These are phyloP conservation scores for Combretum micranthum DNA, from an alignment of 345 rosid genomes.

Conservation along the genomic window DNA sequence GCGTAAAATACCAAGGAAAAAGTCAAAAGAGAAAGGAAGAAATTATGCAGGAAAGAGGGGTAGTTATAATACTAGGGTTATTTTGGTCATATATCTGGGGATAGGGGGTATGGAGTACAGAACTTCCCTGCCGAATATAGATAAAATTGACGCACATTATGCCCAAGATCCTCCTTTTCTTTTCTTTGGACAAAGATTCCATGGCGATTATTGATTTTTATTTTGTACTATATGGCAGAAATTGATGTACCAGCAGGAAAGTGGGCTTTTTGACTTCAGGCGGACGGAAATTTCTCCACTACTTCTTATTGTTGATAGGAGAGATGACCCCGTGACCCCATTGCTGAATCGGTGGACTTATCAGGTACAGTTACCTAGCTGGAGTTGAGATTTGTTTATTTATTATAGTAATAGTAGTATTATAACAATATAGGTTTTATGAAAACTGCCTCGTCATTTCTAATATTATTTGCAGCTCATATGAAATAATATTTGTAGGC, in stretches of 20 bases:
- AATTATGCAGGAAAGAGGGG: no score
- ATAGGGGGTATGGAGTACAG: no score
- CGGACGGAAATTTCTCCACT: slow-evolving; percentile 85
- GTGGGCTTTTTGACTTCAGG: slow-evolving; percentile 92
- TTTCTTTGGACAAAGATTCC: no score
- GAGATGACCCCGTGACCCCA: slow-evolving; percentile 96
- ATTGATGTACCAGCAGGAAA: slow-evolving; percentile 97
- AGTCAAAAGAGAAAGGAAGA: no score
- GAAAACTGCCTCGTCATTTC: slow-evolving; percentile 10
- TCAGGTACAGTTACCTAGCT: slow-evolving; percentile 42
- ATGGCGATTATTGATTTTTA: slow-evolving; percentile 8
- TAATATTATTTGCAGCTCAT: slow-evolving; percentile 14
- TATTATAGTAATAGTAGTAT: slow-evolving; percentile 14
- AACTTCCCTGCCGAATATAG: no score
- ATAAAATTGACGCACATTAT: no score
- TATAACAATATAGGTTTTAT: neutral
- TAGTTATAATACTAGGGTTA: no score
- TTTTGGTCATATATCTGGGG: no score
- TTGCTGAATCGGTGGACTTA: slow-evolving; percentile 97
- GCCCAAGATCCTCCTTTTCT: no score
- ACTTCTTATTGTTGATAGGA: slow-evolving; percentile 79
- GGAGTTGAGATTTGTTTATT: no score
- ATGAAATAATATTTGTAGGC: slow-evolving; percentile 46
- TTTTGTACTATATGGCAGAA: slow-evolving; percentile 41
- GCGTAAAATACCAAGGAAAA: no score